Evolutionary conservation across 257 asterid genomes (phyloP).

Genomic region (Gentiana straminea): DNA sequence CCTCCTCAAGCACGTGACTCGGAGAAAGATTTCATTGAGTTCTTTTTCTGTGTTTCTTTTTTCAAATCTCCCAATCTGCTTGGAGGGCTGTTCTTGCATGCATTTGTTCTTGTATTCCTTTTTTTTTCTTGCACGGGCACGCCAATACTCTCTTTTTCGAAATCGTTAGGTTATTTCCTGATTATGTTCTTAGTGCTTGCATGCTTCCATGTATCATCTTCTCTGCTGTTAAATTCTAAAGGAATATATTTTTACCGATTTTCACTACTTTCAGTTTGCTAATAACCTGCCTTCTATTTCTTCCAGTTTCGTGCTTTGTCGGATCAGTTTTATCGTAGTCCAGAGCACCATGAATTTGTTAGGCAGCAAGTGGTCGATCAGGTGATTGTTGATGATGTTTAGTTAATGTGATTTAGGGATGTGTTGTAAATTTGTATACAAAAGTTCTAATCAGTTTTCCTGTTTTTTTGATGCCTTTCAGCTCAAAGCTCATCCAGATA

Average conservation of each 20-base stretch:
- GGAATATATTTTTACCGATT: neutral
- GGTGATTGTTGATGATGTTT: constrained; percentile 28
- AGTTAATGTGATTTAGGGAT: constrained; percentile 1
- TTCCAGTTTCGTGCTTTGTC: constrained; percentile 72
- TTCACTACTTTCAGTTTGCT: neutral
- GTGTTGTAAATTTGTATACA: constrained; percentile 8
- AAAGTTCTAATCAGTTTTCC: constrained; percentile 11
- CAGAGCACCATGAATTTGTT: constrained; percentile 90
- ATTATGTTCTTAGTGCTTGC: no score
- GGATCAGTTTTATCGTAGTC: constrained; percentile 81
- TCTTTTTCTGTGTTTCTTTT: no score
- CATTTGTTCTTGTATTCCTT: neutral
- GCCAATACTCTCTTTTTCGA: neutral
- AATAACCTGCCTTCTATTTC: neutral
- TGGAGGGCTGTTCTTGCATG: constrained; percentile 5
- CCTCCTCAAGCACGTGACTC: no score
- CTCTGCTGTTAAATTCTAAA: neutral
- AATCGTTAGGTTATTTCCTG: no score
- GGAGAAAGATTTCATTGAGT: no score
- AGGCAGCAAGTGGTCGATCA: constrained; percentile 79
- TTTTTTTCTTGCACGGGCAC: neutral
- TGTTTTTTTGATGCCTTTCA: constrained; percentile 30
- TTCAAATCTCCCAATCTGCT: no score
- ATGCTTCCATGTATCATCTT: no score
- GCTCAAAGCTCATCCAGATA: constrained; percentile 76